These are phyloP conservation scores for Trypanosoma theileri DNA, from an alignment of 208 protist genomes.

Conservation along the genomic window DNA sequence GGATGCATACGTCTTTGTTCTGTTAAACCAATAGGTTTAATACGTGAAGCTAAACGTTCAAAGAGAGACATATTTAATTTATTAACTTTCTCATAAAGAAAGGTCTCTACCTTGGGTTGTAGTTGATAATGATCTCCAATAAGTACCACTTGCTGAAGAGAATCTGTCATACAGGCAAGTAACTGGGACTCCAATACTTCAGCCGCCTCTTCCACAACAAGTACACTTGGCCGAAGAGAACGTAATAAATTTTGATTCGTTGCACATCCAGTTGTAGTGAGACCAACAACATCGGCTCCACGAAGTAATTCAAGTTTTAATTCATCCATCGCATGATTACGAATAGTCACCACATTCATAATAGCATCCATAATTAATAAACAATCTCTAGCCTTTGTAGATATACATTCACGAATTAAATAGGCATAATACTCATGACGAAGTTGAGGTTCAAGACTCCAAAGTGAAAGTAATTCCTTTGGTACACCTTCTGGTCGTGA, in stretches of 20 bases:
- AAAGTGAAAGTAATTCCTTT: conserved; percentile 75
- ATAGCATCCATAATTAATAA: conserved; percentile 77
- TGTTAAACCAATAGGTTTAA: conserved; percentile 68
- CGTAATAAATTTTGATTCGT: conserved; percentile 89
- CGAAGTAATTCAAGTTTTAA: conserved; percentile 73
- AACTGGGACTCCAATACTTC: conserved; percentile 93
- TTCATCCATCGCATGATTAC: conserved; percentile 83
- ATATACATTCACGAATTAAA: conserved; percentile 75
- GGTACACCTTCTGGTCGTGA: conserved; percentile 51
- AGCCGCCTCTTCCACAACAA: conserved; percentile 94
- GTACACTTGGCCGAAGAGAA: conserved; percentile 75
- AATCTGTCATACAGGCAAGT: conserved; percentile 91
- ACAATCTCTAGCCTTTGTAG: conserved; percentile 73
- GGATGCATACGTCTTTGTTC: conserved; percentile 93
- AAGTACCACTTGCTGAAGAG: conserved; percentile 88
- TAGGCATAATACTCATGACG: conserved; percentile 87
- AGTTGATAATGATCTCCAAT: conserved; percentile 93
- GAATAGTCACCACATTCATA: conserved; percentile 63
- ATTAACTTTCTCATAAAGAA: conserved; percentile 86
- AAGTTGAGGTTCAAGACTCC: conserved; percentile 70
- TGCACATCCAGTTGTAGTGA: conserved; percentile 92
- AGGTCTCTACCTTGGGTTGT: conserved; percentile 91
- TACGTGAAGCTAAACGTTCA: conserved; percentile 69
- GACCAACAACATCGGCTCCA: conserved; percentile 89
- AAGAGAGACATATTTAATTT: conserved; percentile 89